Conservation (phyloP, 169 alveolate species). For the Eimeria sp. region DNA sequence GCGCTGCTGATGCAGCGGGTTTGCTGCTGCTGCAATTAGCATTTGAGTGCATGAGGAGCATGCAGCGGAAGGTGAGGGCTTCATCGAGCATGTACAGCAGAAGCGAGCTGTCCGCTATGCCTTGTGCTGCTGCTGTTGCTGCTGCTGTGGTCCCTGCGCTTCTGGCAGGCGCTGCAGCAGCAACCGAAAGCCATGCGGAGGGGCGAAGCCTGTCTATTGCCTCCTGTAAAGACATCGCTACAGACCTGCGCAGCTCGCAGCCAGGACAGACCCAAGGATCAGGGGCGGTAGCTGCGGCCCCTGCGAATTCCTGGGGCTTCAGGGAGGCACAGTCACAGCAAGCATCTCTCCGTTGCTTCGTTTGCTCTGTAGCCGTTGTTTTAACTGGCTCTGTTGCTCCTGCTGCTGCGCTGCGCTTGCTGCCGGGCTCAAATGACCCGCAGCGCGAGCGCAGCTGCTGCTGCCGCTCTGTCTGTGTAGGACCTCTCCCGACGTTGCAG, state of each 20-base stretch:
- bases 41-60: conserved; percentile 51
- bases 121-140: conserved; percentile 32
- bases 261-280: conserved; percentile 57
- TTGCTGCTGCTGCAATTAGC: conserved; percentile 26
- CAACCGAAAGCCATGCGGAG: conserved; percentile 57
- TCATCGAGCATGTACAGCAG: conserved; percentile 53
- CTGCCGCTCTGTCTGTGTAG: neutral
- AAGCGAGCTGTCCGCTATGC: conserved; percentile 37
- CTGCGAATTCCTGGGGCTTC: neutral
- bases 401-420: conserved; percentile 15
- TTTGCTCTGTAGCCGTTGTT: neutral
- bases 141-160: conserved; percentile 38
- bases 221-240: conserved; percentile 37
- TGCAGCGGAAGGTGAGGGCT: conserved; percentile 42
- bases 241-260: conserved; percentile 70
- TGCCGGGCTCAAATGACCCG: neutral
- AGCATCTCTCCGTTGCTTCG: neutral
- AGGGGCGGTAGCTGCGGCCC: conserved; percentile 21
- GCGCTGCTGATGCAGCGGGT: conserved; percentile 5
- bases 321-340: conserved; percentile 36
- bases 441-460: conserved; percentile 16
- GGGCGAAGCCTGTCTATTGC: conserved; percentile 60
- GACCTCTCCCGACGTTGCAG: neutral
- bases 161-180: neutral
- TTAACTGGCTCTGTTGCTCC: neutral